Percentiles rank a stretch among this genome's conserved stretches.
phyloP scores from a whole-genome alignment of 805 yeast species.

The Wickerhamomyces chambardii region DNA sequence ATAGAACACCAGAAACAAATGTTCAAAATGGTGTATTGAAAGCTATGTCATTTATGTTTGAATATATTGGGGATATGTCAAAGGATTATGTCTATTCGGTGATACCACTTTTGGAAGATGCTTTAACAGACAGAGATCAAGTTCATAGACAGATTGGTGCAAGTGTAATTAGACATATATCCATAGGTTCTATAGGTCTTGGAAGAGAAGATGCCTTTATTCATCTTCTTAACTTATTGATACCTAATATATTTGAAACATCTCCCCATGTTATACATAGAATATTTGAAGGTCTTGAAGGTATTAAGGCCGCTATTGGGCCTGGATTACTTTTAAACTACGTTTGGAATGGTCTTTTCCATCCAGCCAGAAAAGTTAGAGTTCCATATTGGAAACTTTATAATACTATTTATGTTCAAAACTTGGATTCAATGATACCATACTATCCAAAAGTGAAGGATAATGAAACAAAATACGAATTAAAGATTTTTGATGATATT shows the following conservation, averaged over 20 bases:
- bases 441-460: conserved; percentile 57
- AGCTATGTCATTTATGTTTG: conserved; percentile 85
- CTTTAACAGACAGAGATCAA: conserved; percentile 80
- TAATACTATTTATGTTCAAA: conserved; percentile 68
- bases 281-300: conserved; percentile 72
- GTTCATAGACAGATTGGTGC: conserved; percentile 97
- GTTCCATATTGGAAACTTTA: conserved; percentile 78
- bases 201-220: conserved; percentile 78
- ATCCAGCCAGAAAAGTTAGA: conserved; percentile 86
- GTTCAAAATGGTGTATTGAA: conserved; percentile 95
- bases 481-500: too few relatives aligned
- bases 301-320: conserved; percentile 66
- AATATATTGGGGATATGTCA: conserved; percentile 77
- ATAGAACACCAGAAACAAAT: conserved; percentile 82
- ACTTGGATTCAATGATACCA: conserved; percentile 72
- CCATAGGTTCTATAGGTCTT: conserved; percentile 66
- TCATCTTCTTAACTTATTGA: conserved; percentile 69
- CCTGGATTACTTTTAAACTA: conserved; percentile 68
- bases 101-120: conserved; percentile 77
- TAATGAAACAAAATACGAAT: too few relatives aligned
- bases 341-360: conserved; percentile 82
- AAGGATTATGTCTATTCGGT: conserved; percentile 77
- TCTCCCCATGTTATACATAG: conserved; percentile 92
- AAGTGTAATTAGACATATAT: conserved; percentile 72
- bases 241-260: conserved; percentile 90